Conservation (phyloP, 768 basidiomycete genomes). For the Pholiota molesta region DNA sequence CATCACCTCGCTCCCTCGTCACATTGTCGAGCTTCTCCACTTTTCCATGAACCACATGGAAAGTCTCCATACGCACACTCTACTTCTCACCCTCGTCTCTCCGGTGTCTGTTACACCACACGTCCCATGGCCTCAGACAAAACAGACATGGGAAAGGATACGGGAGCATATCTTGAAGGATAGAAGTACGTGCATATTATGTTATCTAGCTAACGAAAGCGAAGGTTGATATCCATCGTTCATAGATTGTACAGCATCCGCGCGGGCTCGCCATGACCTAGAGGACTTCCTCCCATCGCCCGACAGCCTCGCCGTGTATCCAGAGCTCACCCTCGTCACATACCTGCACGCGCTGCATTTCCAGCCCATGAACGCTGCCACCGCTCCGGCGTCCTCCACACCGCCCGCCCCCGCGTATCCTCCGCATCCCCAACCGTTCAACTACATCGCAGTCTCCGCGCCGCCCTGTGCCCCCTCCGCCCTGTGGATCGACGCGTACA, state of each 20-base stretch:
- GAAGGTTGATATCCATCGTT: not conserved
- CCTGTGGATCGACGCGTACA: constrained; percentile 5
- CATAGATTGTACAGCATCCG: not conserved
- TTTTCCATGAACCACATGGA: constrained; percentile 3
- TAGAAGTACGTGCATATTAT: not conserved
- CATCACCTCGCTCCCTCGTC: constrained; percentile 1
- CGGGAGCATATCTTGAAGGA: not conserved
- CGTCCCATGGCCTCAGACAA: not conserved
- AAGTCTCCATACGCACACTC: not conserved
- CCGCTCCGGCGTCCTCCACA: not conserved
- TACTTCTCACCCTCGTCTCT: constrained; percentile 4
- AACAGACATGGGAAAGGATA: not conserved
- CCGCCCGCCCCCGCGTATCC: not conserved
- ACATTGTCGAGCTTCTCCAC: constrained; percentile 1
- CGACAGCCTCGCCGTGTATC: not conserved
- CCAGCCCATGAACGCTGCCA: not conserved
- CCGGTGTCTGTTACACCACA: not conserved
- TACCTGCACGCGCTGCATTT: constrained; percentile 3
- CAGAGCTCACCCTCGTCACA: not conserved
- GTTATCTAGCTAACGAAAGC: not conserved
- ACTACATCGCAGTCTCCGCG: constrained; percentile 1
- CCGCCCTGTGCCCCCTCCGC: not conserved
- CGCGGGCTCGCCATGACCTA: not conserved
- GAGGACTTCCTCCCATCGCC: not conserved
- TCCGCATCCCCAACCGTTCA: not conserved